Evolutionary conservation across 495 filamentous ascomycete genomes (phyloP).

Genomic region (Saxispiralis lemnorum): DNA sequence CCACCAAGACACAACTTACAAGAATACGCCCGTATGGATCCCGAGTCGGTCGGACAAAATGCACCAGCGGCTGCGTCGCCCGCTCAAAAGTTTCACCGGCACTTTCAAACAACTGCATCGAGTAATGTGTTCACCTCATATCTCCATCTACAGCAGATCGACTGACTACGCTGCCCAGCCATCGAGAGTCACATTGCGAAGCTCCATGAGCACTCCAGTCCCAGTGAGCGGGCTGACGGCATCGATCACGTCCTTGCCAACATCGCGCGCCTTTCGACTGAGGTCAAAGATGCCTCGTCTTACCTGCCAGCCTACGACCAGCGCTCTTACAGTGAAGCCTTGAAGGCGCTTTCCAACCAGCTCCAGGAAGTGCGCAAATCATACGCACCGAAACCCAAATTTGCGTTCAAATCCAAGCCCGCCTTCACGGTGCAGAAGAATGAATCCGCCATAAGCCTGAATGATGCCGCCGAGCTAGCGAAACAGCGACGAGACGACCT

Average conservation of each 20-base stretch:
- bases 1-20: too few relatives aligned
- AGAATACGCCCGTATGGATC: too few relatives aligned
- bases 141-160: too few relatives aligned
- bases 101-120: too few relatives aligned
- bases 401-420: slow-evolving; percentile 46
- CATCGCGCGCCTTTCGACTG: slow-evolving; percentile 47
- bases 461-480: slow-evolving; percentile 14
- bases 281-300: slow-evolving; percentile 49
- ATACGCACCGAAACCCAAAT: slow-evolving; percentile 48
- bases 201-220: too few relatives aligned
- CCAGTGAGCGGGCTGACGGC: slow-evolving; percentile 40
- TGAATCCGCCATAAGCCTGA: slow-evolving; percentile 33
- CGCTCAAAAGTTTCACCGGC: too few relatives aligned
- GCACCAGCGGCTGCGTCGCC: too few relatives aligned
- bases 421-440: slow-evolving; percentile 14
- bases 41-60: too few relatives aligned
- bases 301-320: slow-evolving; percentile 65
- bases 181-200: too few relatives aligned
- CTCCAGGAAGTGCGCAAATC: slow-evolving; percentile 39
- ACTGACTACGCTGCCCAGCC: too few relatives aligned
- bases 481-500: slow-evolving; percentile 24
- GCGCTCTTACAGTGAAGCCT: slow-evolving; percentile 52
- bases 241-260: slow-evolving; percentile 48
- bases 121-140: too few relatives aligned
- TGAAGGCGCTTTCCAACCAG: slow-evolving; percentile 51